Conservation (phyloP, 768 basidiomycete genomes). For the Rhodotorula kratochvilovae region DNA sequence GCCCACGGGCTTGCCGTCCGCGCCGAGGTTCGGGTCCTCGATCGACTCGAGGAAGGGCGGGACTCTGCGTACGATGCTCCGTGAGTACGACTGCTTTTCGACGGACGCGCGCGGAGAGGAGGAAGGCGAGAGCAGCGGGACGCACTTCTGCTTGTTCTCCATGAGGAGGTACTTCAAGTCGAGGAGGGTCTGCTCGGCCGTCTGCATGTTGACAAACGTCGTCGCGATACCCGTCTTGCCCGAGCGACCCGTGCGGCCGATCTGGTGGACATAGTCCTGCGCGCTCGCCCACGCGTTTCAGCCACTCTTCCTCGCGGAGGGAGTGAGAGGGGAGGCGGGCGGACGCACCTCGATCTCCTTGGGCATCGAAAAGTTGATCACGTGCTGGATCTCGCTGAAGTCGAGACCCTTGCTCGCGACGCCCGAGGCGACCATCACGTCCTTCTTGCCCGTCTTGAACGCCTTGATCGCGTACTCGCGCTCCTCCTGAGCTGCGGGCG, state of each 20-base stretch:
- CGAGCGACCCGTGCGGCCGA: constrained; percentile 92
- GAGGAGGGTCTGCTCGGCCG: constrained; percentile 87
- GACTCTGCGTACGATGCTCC: constrained; percentile 57
- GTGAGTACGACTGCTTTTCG: fast-evolving
- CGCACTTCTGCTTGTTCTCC: constrained; percentile 95
- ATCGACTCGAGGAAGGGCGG: constrained; percentile 85
- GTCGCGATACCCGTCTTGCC: constrained; percentile 99
- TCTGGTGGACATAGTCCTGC: constrained; percentile 94
- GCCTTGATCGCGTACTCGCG: constrained; percentile 98
- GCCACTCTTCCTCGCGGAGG: not conserved
- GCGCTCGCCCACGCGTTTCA: not conserved
- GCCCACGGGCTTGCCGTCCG: constrained; percentile 67
- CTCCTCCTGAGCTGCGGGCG: constrained; percentile 79
- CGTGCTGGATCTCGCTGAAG: constrained; percentile 97
- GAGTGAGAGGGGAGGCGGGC: too few relatives aligned
- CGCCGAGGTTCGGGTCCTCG: constrained; percentile 79
- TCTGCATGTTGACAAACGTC: constrained; percentile 97
- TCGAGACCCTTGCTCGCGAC: constrained; percentile 98
- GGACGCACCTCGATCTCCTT: constrained; percentile 78
- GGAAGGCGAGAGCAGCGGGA: constrained; percentile 26
- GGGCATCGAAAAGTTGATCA: constrained; percentile 98
- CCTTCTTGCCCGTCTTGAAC: constrained; percentile 94
- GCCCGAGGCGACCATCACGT: constrained; percentile 98
- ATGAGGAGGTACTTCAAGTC: constrained; percentile 95
- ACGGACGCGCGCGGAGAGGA: too few relatives aligned